A percentile compares a stretch with the other conserved stretches of the same genome.
phyloP scores from a whole-genome alignment of 139 green algal species.

The Pleodorina starrii region DNA sequence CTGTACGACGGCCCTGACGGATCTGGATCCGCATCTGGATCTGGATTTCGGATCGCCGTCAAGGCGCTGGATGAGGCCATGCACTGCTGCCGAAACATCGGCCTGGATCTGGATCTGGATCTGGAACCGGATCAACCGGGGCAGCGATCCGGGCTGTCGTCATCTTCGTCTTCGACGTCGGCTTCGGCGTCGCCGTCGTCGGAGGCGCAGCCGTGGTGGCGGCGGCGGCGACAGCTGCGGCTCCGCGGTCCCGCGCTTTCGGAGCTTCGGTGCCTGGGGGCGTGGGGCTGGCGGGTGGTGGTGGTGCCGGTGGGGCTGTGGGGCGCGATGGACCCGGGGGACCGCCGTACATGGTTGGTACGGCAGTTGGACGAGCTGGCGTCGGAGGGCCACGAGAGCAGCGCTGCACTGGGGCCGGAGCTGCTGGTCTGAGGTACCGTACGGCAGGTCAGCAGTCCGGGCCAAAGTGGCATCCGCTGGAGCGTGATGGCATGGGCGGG shows the following conservation, averaged over 20 bases:
- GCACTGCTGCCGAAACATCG: constrained; percentile 14
- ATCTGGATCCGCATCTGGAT: not conserved
- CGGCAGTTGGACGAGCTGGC: not conserved
- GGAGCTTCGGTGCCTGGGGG: constrained; percentile 38
- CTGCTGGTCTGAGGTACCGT: not conserved
- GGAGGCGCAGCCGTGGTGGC: not conserved
- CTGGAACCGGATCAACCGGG: constrained; percentile 2
- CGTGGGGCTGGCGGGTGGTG: constrained; percentile 33
- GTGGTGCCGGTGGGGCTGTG: constrained; percentile 31
- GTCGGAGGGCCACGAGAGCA: not conserved
- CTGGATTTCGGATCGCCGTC: not conserved
- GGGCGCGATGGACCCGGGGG: not conserved
- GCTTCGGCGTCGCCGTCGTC: too few species aligned
- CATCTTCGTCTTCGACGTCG: not conserved
- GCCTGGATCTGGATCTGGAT: not conserved
- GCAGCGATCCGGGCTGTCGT: not conserved
- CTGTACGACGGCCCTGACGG: not conserved
- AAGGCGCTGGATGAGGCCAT: constrained; percentile 13
- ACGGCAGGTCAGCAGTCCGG: too few species aligned
- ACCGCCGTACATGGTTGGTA: not conserved
- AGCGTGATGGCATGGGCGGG: too few species aligned
- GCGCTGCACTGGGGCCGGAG: not conserved
- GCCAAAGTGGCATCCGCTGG: too few species aligned
- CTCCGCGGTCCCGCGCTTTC: constrained; percentile 7
- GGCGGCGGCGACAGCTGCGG: not conserved